phyloP scores from a whole-genome alignment of 768 basidiomycete genomes.

The Collybia sordida region DNA sequence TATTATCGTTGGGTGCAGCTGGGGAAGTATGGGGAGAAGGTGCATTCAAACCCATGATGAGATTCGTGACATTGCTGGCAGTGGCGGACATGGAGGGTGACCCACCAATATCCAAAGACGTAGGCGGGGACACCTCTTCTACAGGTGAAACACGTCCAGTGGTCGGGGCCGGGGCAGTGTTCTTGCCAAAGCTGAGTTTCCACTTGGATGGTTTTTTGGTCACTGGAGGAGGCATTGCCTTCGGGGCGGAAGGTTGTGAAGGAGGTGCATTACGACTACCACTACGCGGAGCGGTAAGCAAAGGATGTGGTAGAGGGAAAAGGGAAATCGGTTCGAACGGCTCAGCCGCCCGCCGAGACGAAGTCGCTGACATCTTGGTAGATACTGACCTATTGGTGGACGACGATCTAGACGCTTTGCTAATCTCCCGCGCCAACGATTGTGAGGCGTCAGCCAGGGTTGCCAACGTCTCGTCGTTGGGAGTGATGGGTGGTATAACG shows the following conservation, averaged over 20 bases:
- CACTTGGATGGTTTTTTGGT: slow-evolving; percentile 86
- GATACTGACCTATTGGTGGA: slow-evolving; percentile 33
- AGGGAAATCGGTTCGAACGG: slow-evolving; percentile 47
- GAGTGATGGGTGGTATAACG: slow-evolving; percentile 27
- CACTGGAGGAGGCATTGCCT: slow-evolving; percentile 32
- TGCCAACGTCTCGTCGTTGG: slow-evolving; percentile 57
- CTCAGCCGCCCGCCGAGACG: slow-evolving; percentile 22
- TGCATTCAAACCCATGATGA: slow-evolving; percentile 71
- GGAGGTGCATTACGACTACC: slow-evolving; percentile 12
- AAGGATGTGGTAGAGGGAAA: slow-evolving; percentile 39
- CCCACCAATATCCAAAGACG: slow-evolving; percentile 24
- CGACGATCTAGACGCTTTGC: slow-evolving; percentile 56
- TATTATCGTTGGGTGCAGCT: slow-evolving; percentile 32
- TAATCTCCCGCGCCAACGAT: slow-evolving; percentile 81
- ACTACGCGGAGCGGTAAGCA: slow-evolving; percentile 23
- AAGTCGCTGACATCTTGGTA: slow-evolving; percentile 26
- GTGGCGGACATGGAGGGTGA: slow-evolving; percentile 56
- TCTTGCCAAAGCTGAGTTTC: slow-evolving; percentile 76
- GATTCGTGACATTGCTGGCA: slow-evolving; percentile 72
- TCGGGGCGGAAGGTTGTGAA: slow-evolving; percentile 19
- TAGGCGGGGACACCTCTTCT: slow-evolving; percentile 35
- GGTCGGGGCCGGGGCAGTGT: slow-evolving; percentile 35
- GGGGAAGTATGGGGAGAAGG: slow-evolving; percentile 30
- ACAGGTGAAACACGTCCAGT: slow-evolving; percentile 38
- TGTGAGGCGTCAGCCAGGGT: slow-evolving; percentile 82